Evolutionary conservation across 805 yeast genomes (phyloP), one percentile per base, ranked within the genome.

Genomic region (Wickerhamiella siamensis): DNA sequence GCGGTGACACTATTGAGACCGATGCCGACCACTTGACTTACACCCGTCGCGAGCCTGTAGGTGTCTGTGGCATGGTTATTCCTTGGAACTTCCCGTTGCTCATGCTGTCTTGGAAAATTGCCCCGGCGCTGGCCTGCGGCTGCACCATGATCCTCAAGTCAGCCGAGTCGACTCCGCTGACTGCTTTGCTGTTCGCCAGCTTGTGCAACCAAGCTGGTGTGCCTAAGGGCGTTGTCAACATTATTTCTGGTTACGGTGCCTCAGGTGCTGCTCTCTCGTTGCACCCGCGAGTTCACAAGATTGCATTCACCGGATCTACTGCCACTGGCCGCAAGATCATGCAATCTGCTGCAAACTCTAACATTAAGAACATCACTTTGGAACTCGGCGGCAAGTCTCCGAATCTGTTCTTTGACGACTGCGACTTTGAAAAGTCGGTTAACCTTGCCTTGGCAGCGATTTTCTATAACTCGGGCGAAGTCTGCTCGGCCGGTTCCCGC

Each of bases 371-470:
- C 63, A 83, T 86, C 49, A 87, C 96, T 35, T 72, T 87, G 59
- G 97, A 87, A 69, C 76, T 86, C 55, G 97, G 97, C 59, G 97
- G 97, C 60, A 87, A 87, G 69, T 86, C 95, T 27, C 95, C 97
- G 56, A 77, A 81, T 63, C 76, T 87, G 52, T 78, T 87, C 39
- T 84, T 81, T 58, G 77, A 79, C 56, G 96, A 87, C 59, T 87
- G 88, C 43, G 76, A 87, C 61, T 59, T 87, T 45, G 76, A 79
- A 43, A 69, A 70, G 56, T 82, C 95, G 40, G 79, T 83, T 40
- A 70, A 78, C 52, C 74, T 77, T 70, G 77, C 84, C 51, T 71
- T 81, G 44, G 60, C 71, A 43, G 95, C 95, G 62, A 86, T 87
- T 57, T 83, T 79, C 71, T 83, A 74, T 73, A 87, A 87, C 71